Evolutionary conservation across 148 eudicot species (phyloP).

Genomic region (Linanthus parryae): DNA sequence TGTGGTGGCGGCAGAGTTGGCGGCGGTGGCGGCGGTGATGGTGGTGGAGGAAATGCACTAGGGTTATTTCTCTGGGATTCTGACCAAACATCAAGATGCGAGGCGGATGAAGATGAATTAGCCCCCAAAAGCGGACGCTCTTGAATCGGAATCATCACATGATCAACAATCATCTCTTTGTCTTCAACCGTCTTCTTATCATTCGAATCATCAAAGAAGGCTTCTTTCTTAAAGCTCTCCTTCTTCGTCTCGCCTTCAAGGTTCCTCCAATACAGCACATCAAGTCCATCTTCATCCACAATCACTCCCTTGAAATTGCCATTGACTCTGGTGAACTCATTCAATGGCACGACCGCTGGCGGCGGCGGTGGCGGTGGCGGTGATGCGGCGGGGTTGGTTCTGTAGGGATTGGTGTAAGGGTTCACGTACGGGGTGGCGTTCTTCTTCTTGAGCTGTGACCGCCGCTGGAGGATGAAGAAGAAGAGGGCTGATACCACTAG

Average conservation of each 20-base stretch:
- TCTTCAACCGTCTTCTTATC: conserved; percentile 14
- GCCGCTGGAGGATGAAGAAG: conserved; percentile 33
- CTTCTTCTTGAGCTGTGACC: conserved; percentile 15
- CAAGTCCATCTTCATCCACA: conserved; percentile 86
- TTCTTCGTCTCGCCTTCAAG: conserved; percentile 45
- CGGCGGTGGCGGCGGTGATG: conserved; percentile 11
- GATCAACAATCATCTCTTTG: conserved; percentile 12
- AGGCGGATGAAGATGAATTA: conserved; percentile 56
- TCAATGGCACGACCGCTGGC: not conserved
- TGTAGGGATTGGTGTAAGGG: not conserved
- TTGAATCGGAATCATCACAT: conserved; percentile 14
- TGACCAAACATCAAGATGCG: too few relatives aligned
- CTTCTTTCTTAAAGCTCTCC: conserved; percentile 22
- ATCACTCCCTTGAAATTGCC: conserved; percentile 66
- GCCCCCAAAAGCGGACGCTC: conserved; percentile 35
- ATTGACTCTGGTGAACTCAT: conserved; percentile 34
- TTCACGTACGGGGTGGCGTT: not conserved
- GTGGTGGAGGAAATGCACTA: conserved; percentile 22
- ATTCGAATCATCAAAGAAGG: too few relatives aligned
- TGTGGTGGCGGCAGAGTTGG: conserved; percentile 29
- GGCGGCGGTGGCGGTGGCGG: too few relatives aligned
- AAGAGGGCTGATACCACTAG: conserved; percentile 43
- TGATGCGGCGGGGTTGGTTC: not conserved
- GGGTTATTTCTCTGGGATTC: too few relatives aligned
- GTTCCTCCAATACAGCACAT: conserved; percentile 78